Conservation (phyloP, 2,329 filamentous ascomycete species). For the Alternaria atra region DNA sequence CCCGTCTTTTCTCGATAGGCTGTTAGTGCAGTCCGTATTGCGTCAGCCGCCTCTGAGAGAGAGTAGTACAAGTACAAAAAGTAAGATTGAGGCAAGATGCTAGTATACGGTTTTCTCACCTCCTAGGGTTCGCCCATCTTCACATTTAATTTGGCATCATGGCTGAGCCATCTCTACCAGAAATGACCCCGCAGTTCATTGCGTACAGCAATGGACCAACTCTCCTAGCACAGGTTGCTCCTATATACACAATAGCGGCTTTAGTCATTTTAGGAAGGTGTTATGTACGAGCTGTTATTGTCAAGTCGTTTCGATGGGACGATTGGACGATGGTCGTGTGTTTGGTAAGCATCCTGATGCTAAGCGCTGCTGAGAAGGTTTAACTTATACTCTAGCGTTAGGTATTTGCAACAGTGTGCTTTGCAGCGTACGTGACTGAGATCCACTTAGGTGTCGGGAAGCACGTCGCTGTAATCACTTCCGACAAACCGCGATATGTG, state of each 20-base stretch:
- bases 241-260: conserved; percentile 50
- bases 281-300: conserved; percentile 58
- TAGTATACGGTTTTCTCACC: neutral
- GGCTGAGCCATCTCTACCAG: neutral
- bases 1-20: neutral
- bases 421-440: conserved; percentile 58
- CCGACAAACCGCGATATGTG: conserved; percentile 39
- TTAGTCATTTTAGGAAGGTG: conserved; percentile 54
- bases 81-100: neutral
- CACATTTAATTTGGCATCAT: neutral
- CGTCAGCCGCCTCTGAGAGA: neutral
- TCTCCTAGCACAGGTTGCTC: neutral
- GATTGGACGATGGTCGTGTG: conserved; percentile 58
- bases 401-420: conserved; percentile 23
- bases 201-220: conserved; percentile 43
- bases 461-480: conserved; percentile 52
- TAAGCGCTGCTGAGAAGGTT: neutral
- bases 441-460: conserved; percentile 45
- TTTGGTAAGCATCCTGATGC: conserved; percentile 43
- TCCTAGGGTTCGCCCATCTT: neutral
- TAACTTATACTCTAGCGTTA: neutral
- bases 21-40: neutral
- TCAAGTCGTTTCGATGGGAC: conserved; percentile 60
- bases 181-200: neutral
- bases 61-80: neutral